Evolutionary conservation across 305 asterid species (phyloP).

Genomic region (Salvia sclarea): DNA sequence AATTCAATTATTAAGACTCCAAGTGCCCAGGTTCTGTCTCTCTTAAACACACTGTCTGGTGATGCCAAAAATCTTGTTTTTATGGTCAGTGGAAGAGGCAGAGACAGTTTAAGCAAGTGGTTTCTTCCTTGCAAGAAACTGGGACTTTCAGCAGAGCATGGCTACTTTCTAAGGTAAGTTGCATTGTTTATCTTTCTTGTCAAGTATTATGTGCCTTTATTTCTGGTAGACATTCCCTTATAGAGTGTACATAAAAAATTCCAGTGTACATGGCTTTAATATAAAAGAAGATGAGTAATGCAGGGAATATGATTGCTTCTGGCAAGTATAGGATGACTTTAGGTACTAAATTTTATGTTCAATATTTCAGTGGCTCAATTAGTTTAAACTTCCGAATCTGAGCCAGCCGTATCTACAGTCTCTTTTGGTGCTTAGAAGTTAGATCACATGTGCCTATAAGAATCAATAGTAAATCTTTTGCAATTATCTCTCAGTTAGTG

Average conservation of each 20-base stretch:
- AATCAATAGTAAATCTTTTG: background rate
- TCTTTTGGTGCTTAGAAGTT: background rate
- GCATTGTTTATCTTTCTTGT: slow-evolving; percentile 24
- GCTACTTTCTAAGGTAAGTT: slow-evolving; percentile 81
- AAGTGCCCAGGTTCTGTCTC: slow-evolving; percentile 64
- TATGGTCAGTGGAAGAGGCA: slow-evolving; percentile 95
- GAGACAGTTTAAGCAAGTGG: slow-evolving; percentile 80
- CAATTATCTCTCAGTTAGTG: background rate
- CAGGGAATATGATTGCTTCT: background rate
- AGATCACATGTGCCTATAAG: background rate
- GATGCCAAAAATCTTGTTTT: slow-evolving; percentile 69
- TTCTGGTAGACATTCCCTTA: slow-evolving; percentile 1
- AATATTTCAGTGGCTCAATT: background rate
- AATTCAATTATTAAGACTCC: slow-evolving; percentile 79
- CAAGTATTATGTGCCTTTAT: slow-evolving; percentile 11
- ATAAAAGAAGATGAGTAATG: background rate
- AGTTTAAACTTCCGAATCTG: background rate
- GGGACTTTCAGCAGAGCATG: slow-evolving; percentile 98
- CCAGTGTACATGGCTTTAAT: background rate
- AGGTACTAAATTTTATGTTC: background rate
- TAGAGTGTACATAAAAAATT: background rate
- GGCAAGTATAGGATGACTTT: background rate
- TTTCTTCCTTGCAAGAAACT: slow-evolving; percentile 78
- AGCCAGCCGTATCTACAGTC: background rate
- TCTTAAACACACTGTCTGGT: slow-evolving; percentile 65